These are phyloP conservation scores for Clarireedia paspali DNA, from an alignment of 2,329 filamentous ascomycete species.

Conservation along the genomic window DNA sequence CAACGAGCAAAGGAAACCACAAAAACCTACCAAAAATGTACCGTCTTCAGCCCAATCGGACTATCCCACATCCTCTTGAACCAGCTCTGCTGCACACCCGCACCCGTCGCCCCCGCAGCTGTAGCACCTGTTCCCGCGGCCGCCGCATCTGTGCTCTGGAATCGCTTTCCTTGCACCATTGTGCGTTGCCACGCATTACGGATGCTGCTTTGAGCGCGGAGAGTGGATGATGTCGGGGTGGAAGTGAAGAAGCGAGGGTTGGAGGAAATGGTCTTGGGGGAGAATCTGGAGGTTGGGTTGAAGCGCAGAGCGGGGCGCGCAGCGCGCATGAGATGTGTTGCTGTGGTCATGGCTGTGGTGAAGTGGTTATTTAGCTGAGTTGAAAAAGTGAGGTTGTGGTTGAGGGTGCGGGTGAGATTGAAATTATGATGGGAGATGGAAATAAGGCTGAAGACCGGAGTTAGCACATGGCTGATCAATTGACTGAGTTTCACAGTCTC, in stretches of 20 bases:
- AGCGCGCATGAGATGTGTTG: not conserved
- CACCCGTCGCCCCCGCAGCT: conserved; percentile 32
- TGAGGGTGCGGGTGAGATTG: not conserved
- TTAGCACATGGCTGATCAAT: not conserved
- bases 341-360: not conserved
- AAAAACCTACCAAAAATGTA: conserved; percentile 82
- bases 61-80: conserved; percentile 80
- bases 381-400: not conserved
- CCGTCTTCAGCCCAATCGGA: conserved; percentile 78
- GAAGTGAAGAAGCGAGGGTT: conserved; percentile 37
- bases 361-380: not conserved
- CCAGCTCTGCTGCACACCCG: conserved; percentile 35
- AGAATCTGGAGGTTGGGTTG: conserved; percentile 1
- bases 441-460: not conserved
- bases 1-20: not conserved
- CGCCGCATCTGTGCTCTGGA: conserved; percentile 45
- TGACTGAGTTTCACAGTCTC: not conserved
- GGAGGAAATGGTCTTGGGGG: conserved; percentile 16
- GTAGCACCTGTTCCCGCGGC: conserved; percentile 39
- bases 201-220: conserved; percentile 34
- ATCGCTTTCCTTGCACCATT: conserved; percentile 46
- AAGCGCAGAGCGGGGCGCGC: conserved; percentile 1
- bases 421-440: not conserved
- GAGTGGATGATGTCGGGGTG: conserved; percentile 36
- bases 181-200: conserved; percentile 10